A percentile compares a stretch with the other conserved stretches of the same genome.
These are phyloP conservation scores for Ilex asprella DNA, from an alignment of 257 asterid species.

Conservation along the genomic window DNA sequence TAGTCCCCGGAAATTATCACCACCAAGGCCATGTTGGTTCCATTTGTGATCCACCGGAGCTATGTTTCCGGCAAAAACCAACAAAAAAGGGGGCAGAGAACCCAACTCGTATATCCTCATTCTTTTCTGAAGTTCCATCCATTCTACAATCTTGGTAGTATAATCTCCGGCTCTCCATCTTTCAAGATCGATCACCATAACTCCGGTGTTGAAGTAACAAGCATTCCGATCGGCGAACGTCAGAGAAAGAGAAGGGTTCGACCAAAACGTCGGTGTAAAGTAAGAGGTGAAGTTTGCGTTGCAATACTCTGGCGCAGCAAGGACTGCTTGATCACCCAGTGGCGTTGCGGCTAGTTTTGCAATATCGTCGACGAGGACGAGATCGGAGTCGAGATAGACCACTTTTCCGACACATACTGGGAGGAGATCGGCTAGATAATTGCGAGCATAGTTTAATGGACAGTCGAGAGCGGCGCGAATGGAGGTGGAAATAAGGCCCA, in stretches of 20 bases:
- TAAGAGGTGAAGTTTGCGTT: constrained; percentile 84
- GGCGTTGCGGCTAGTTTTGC: constrained; percentile 73
- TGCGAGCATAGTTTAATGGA: constrained; percentile 90
- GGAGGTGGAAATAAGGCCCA: constrained; percentile 78
- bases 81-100: constrained; percentile 81
- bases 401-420: constrained; percentile 42
- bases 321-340: constrained; percentile 33
- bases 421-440: constrained; percentile 75
- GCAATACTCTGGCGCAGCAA: constrained; percentile 96
- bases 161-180: constrained; percentile 69
- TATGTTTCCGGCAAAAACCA: constrained; percentile 80
- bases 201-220: constrained; percentile 94
- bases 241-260: constrained; percentile 72
- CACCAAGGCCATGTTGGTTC: constrained; percentile 98
- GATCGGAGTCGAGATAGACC: constrained; percentile 88
- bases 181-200: constrained; percentile 74
- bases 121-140: constrained; percentile 98
- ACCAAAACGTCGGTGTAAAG: constrained; percentile 94
- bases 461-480: constrained; percentile 88
- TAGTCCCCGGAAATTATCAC: constrained; percentile 76
- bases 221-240: constrained; percentile 61
- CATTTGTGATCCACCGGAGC: constrained; percentile 92
- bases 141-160: constrained; percentile 66
- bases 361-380: constrained; percentile 82
- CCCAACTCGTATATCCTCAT: constrained; percentile 91